These are phyloP conservation scores for Diplodia seriata DNA, from an alignment of 2,329 filamentous ascomycete genomes.

Conservation along the genomic window DNA sequence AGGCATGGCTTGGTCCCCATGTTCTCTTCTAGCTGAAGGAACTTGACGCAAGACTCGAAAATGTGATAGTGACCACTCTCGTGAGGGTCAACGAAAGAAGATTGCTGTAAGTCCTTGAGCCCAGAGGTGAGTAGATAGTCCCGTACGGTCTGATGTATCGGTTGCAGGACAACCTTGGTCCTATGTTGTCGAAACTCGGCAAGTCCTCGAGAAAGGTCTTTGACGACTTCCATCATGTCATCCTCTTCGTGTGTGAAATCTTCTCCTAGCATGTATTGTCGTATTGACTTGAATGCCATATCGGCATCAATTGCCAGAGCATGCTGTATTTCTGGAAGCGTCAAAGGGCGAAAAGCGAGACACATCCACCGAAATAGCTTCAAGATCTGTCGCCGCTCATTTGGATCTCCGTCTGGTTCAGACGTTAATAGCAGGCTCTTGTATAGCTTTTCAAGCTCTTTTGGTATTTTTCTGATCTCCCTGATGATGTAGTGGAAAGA, in stretches of 20 bases:
- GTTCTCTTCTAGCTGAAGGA: background rate
- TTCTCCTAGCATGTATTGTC: background rate
- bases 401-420: background rate
- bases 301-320: background rate
- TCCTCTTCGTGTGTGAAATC: background rate
- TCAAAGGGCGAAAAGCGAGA: background rate
- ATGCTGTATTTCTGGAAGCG: background rate
- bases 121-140: background rate
- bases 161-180: background rate
- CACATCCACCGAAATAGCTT: conserved; percentile 1
- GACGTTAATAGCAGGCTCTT: background rate
- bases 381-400: background rate
- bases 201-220: background rate
- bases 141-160: background rate
- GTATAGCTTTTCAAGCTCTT: background rate
- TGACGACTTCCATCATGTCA: background rate
- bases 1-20: background rate
- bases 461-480: background rate
- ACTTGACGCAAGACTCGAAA: background rate
- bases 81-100: accelerated
- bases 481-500: background rate
- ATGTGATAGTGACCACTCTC: background rate
- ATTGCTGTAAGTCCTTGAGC: background rate
- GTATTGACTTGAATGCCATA: background rate
- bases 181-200: background rate